Conservation (phyloP, 192 early-diverging fungal species). For the Spizellomyces punctatus region DNA sequence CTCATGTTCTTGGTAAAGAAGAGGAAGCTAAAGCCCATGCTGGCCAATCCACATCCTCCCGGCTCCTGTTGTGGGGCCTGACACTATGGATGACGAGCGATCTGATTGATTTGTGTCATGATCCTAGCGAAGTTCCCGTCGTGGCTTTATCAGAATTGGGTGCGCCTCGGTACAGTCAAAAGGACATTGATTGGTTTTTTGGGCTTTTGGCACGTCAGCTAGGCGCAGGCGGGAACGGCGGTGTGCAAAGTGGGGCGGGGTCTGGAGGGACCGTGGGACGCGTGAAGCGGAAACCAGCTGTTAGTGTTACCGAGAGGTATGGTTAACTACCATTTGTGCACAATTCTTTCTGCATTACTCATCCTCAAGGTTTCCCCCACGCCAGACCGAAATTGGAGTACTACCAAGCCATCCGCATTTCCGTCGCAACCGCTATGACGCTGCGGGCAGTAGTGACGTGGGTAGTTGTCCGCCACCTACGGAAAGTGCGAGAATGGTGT, state of each 20-base stretch:
- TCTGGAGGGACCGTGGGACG: background rate
- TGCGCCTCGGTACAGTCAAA: constrained; percentile 17
- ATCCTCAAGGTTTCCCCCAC: background rate
- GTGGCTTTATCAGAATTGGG: constrained; percentile 16
- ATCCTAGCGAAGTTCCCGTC: background rate
- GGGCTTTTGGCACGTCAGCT: constrained; percentile 9
- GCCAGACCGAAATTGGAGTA: constrained; percentile 7
- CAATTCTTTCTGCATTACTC: background rate
- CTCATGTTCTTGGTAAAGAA: background rate
- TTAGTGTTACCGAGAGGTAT: constrained; percentile 10
- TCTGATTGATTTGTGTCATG: constrained; percentile 31
- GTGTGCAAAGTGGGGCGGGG: too few relatives aligned
- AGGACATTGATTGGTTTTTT: constrained; percentile 24
- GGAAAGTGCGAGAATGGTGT: background rate
- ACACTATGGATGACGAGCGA: constrained; percentile 40
- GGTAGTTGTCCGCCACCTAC: background rate
- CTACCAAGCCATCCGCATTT: constrained; percentile 20
- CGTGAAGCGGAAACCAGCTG: constrained; percentile 10
- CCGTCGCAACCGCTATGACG: constrained; percentile 2
- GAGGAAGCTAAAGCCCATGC: background rate
- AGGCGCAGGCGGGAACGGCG: background rate
- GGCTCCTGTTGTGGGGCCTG: constrained; percentile 38
- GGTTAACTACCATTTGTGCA: background rate
- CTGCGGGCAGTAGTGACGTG: constrained; percentile 3
- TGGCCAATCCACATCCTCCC: constrained; percentile 21